Base-by-base conservation (phyloP, 2,329 filamentous ascomycete genomes). In the Dactylellina leptospora region DNA sequence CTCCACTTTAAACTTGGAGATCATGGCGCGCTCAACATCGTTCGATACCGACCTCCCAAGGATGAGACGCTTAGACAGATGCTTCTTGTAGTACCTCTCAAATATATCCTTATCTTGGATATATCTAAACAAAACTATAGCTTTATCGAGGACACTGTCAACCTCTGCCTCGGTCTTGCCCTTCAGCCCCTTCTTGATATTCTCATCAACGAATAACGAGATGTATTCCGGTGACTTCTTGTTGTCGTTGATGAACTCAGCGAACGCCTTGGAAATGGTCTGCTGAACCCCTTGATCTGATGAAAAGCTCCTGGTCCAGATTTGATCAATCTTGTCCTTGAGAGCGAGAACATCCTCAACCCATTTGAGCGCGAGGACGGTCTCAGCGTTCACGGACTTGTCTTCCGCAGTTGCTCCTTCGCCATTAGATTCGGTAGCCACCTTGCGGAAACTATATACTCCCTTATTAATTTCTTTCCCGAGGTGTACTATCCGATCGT, bases 81-180 rank as follows among this genome's bases (percentile, higher is more conserved):
- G 95, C 79, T 96, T 96, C 83, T 97, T 96, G 83, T 99, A 97
- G 80, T 99, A 99, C 3, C 90, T 87, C 81, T 99, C 93, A 77
- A 99, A 97, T 75, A 96, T 84, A 78, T 99, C 95, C 81, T 93
- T 95, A 77, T 97, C 93, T 61, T 88, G 87, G 36, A 99, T 86
- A 76, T 96, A 97, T 47, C 92, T 88, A 56, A 99, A 85, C 4
- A 99, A 83, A 0, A 89, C 87, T 72, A 96, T 96, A 10, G 93
- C 93, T 78, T 95, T 96, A 69, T 97, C 93, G 40, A 97, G 83
- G 0, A 96, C 86, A 5, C 82, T 80, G 76, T 97, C 93, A 11
- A 97, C 86, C 78, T 97, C 93, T 25, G 84, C 85, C 76, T 97
- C 95, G 0, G 91, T 93, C 82, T 96, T 96, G 74, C 92, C 92